Percentiles rank a stretch among this genome's conserved stretches.
Conservation (phyloP, 2,329 filamentous ascomycete species). For the Arthrobotrys pseudoclavata region DNA sequence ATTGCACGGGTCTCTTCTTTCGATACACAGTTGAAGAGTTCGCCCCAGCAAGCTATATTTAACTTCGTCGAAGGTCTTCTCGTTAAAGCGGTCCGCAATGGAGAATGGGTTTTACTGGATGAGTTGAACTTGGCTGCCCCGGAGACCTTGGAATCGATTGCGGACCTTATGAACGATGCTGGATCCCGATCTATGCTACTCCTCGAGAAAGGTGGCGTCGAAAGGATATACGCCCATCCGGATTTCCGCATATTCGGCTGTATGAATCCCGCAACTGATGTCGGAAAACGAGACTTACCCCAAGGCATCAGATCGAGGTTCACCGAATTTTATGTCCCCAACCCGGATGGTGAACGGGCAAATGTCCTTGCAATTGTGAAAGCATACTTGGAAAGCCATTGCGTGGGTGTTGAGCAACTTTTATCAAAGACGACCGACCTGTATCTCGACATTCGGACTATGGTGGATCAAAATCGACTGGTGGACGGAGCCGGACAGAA, state of each 20-base stretch:
- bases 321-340: slow-evolving; percentile 93
- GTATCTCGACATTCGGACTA: slow-evolving; percentile 86
- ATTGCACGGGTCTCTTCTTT: slow-evolving; percentile 72
- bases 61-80: slow-evolving; percentile 96
- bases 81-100: slow-evolving; percentile 93
- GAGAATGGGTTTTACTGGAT: slow-evolving; percentile 96
- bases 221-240: slow-evolving; percentile 88
- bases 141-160: slow-evolving; percentile 93
- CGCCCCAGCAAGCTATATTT: slow-evolving; percentile 71
- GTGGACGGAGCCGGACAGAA: slow-evolving; percentile 97
- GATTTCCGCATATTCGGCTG: slow-evolving; percentile 97
- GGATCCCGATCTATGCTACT: slow-evolving; percentile 85
- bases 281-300: slow-evolving; percentile 94
- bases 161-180: slow-evolving; percentile 84
- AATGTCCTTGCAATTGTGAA: slow-evolving; percentile 90
- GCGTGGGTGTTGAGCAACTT: slow-evolving; percentile 81
- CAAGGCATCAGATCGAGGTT: slow-evolving; percentile 90
- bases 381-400: slow-evolving; percentile 82
- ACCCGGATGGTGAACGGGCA: slow-evolving; percentile 86
- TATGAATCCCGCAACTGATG: slow-evolving; percentile 98
- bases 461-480: slow-evolving; percentile 84
- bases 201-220: slow-evolving; percentile 92
- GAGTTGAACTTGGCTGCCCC: slow-evolving; percentile 97
- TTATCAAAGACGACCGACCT: slow-evolving; percentile 45
- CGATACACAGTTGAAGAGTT: slow-evolving; percentile 74